Evolutionary conservation across 164 flowering plant species (phyloP), one percentile per base, ranked within the genome.

Genomic region (Berberis vulgaris): DNA sequence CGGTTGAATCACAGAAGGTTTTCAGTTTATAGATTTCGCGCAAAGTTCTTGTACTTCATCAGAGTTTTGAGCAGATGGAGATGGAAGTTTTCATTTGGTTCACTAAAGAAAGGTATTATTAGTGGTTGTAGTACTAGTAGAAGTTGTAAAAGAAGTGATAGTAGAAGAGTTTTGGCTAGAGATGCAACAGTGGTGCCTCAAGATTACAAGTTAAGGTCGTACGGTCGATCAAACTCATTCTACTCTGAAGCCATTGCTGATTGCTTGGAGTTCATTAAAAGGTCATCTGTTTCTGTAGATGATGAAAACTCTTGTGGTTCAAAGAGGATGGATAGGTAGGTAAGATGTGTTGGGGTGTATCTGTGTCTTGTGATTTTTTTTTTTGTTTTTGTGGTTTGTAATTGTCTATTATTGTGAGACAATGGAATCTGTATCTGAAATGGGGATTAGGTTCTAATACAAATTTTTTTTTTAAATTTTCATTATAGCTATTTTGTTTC

Each of bases 191-290:
- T 7, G 3, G 39, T 6, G 39, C 59, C 39, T 26, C 58, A 1
- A 26, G 67, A 61, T n/a, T 61, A 57, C 43, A 72, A 72, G 71
- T 57, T 77, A 12, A 63, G 78, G 49, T 71, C 78, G 0, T 73
- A 66, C 8, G 75, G 72, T 1, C 77, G 85, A 3, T 81, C 91
- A 1, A 83, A 85, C 65, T 84, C 86, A 1, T 88, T 85, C 68
- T 84, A 84, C 54, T 71, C 87, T 0, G 91, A 88, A 74, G 95
- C 95, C 12, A 88, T 88, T 54, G 87, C 86, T 0, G 95, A 88
- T 49, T 88, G 95, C 74, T 73, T 88, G 77, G 95, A 88, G 75
- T 88, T 84, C 63, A 88, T 88, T 72, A 85, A 81, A 64, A 58
- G 84, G 4, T 67, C 84, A 1, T 79, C 89, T 38, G 42, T 75